These are phyloP conservation scores for Chionographis japonica DNA, from an alignment of 106 monocot species.

Conservation along the genomic window DNA sequence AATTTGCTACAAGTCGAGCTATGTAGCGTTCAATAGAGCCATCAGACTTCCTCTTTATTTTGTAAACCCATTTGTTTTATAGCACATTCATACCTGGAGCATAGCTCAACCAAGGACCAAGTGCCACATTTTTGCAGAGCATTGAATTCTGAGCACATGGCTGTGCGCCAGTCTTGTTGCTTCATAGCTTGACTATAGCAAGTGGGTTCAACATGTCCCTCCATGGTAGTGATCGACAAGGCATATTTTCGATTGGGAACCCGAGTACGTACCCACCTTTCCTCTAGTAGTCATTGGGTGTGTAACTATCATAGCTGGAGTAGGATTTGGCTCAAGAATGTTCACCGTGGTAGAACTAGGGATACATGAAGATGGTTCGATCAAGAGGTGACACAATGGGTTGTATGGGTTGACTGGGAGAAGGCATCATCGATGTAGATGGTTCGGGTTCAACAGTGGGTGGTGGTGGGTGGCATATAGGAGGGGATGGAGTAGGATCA, in stretches of 20 bases:
- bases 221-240: not conserved
- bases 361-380: no score
- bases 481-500: not conserved
- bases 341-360: no score
- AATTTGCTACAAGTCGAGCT: conserved; percentile 10
- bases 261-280: not conserved
- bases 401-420: no score
- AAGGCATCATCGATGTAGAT: no score
- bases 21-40: not conserved
- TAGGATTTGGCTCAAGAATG: no score
- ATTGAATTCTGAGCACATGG: conserved; percentile 4
- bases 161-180: not conserved
- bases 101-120: not conserved
- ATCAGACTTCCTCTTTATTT: not conserved
- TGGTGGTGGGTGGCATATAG: not conserved
- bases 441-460: no score
- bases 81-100: not conserved
- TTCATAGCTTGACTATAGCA: not conserved
- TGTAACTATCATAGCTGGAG: no score
- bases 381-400: no score
- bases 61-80: conserved; percentile 6
- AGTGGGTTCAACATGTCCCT: not conserved
- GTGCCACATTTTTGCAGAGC: not conserved
- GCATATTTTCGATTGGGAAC: not conserved
- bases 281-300: not conserved